Evolutionary conservation across 2,329 filamentous ascomycete species (phyloP).

Genomic region (Didymella glomerata): DNA sequence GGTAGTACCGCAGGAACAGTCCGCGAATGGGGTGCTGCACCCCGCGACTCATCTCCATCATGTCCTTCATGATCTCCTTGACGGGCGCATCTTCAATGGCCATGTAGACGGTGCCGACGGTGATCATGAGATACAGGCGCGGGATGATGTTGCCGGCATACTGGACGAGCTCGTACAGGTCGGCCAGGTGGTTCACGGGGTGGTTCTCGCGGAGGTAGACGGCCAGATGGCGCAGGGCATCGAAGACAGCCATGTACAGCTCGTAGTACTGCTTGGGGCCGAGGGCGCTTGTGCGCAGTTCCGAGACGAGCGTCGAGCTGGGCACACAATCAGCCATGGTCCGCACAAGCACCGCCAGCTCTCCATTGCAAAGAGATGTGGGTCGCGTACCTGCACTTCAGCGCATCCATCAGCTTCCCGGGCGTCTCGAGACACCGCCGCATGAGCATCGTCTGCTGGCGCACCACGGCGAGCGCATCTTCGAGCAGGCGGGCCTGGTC

Average conservation of each 20-base stretch:
- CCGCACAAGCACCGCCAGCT: too few species aligned
- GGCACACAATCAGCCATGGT: slow-evolving; percentile 25
- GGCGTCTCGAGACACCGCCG: slow-evolving; percentile 96
- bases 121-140: slow-evolving; percentile 97
- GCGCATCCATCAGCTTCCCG: slow-evolving; percentile 98
- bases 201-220: slow-evolving; percentile 97
- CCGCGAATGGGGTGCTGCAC: slow-evolving; percentile 97
- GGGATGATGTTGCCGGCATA: slow-evolving; percentile 98
- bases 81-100: slow-evolving; percentile 96
- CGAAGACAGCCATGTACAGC: slow-evolving; percentile 99
- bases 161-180: slow-evolving; percentile 96
- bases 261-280: slow-evolving; percentile 99
- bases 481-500: slow-evolving; percentile 87
- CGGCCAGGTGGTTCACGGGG: slow-evolving; percentile 95
- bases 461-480: slow-evolving; percentile 94
- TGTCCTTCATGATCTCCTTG: slow-evolving; percentile 99
- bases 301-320: slow-evolving; percentile 97
- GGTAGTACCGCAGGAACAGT: slow-evolving; percentile 93
- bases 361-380: too few species aligned
- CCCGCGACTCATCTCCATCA: slow-evolving; percentile 99
- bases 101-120: slow-evolving; percentile 99
- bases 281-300: slow-evolving; percentile 93
- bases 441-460: slow-evolving; percentile 97
- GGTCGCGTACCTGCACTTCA: slow-evolving; percentile 88
- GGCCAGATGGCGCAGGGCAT: slow-evolving; percentile 93